These are phyloP conservation scores for Leucocoprinus sp. DNA, from an alignment of 768 basidiomycete species.

Conservation along the genomic window DNA sequence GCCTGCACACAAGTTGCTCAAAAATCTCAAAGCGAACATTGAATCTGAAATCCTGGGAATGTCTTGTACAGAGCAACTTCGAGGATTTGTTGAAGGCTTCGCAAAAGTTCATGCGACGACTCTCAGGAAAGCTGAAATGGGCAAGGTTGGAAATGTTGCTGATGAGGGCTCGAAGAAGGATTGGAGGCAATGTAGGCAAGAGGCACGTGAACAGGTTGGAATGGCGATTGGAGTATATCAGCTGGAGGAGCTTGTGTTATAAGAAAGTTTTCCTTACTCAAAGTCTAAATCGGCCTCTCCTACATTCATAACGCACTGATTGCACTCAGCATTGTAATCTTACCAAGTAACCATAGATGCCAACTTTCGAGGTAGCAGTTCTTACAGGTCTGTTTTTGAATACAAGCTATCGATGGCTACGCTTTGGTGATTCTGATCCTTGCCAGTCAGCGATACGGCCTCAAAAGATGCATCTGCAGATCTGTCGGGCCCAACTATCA, in stretches of 20 bases:
- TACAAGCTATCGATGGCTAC: no score
- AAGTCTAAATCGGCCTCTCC: no score
- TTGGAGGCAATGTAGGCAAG: conserved; percentile 46
- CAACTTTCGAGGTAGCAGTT: conserved; percentile 14
- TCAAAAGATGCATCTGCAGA: conserved; percentile 41
- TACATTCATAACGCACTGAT: not conserved
- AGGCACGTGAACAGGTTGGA: conserved; percentile 41
- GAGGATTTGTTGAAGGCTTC: conserved; percentile 59
- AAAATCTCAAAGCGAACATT: conserved; percentile 39
- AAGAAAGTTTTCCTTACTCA: no score
- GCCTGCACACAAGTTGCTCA: conserved; percentile 48
- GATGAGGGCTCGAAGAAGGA: conserved; percentile 30
- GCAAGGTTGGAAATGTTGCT: conserved; percentile 24
- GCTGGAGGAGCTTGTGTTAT: conserved; percentile 62
- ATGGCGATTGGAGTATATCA: conserved; percentile 59
- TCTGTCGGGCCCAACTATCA: conserved; percentile 59
- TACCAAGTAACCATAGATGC: no score
- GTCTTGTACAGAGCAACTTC: conserved; percentile 44
- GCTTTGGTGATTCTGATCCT: not conserved
- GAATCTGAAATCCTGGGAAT: conserved; percentile 46
- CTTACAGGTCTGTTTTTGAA: conserved; percentile 15
- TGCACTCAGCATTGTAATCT: no score
- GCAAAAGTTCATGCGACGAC: conserved; percentile 43
- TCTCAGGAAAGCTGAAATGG: conserved; percentile 30
- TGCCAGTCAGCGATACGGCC: conserved; percentile 66